Evolutionary conservation across 2,329 filamentous ascomycete species (phyloP).

Genomic region (Lizonia empirigonia): DNA sequence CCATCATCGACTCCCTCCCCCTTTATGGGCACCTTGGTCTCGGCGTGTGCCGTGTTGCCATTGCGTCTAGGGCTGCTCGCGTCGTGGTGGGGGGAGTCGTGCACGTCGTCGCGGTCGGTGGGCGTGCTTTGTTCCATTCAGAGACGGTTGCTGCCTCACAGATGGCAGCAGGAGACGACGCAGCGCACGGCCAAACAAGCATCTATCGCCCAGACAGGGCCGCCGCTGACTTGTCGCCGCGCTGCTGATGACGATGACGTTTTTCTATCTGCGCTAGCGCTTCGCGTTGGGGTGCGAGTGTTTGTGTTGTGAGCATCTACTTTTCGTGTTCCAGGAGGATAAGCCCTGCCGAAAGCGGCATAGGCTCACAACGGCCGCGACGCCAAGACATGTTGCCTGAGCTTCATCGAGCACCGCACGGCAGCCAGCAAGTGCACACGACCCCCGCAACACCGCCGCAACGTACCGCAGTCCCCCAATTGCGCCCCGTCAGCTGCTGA

Average conservation of each 20-base stretch:
- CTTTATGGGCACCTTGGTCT: slow-evolving; percentile 38
- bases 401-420: slow-evolving; percentile 42
- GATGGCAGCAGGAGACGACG: slow-evolving; percentile 41
- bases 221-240: slow-evolving; percentile 29
- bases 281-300: slow-evolving; percentile 20
- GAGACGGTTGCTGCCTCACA: slow-evolving; percentile 21
- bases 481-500: slow-evolving; percentile 50
- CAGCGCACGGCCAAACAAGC: slow-evolving; percentile 37
- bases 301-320: slow-evolving; percentile 37
- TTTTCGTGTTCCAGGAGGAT: slow-evolving; percentile 14
- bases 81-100: slow-evolving; percentile 21
- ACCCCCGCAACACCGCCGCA: slow-evolving; percentile 33
- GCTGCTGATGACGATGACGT: slow-evolving; percentile 30
- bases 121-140: slow-evolving; percentile 43
- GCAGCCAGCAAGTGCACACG: slow-evolving; percentile 20
- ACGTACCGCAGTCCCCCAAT: slow-evolving; percentile 34
- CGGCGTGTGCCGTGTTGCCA: slow-evolving; percentile 7
- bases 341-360: slow-evolving; percentile 2
- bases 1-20: slow-evolving; percentile 34
- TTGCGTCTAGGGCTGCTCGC: slow-evolving; percentile 18
- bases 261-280: slow-evolving; percentile 40
- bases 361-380: slow-evolving; percentile 25
- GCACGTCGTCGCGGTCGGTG: slow-evolving; percentile 34
- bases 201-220: slow-evolving; percentile 33
- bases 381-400: no score